Evolutionary conservation across 176 grass and related monocot genomes (phyloP), one percentile per base, ranked within the genome.

Genomic region (Raddia distichophylla): DNA sequence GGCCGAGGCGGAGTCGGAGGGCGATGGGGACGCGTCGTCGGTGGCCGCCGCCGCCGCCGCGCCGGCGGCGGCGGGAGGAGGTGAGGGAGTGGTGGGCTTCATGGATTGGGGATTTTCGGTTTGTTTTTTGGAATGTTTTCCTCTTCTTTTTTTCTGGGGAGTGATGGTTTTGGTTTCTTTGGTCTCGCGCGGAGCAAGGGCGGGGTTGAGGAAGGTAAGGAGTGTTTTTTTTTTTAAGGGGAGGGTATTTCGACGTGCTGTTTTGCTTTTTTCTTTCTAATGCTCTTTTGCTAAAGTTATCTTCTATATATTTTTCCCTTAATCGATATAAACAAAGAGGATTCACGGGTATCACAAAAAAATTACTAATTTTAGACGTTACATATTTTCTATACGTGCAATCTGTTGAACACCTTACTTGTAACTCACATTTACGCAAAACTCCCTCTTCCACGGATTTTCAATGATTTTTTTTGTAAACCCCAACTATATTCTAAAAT

Each of bases 31-130:
- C 18, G 86, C 82, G 67, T 90, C 87, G 17, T 85, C 81, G 83
- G 79, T 74, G 67, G 77, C 70, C 43, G 60, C 74, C 58, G 75
- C 71, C 10, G 62, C 40, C 3, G 78, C 40, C 3, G 78, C 40
- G 13, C 53, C 56, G 47, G 67, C 47, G 44, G 80, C 71, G 27
- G 87, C 75, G 20, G 82, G 69, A 53, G 87, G 7, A 60, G 69
- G 77, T 53, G 78, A 32, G 50, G 77, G 70, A 64, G 87, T 57
- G 51, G 51, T 80, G 75, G 93, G 82, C 83, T 86, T 91, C 88
- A 90, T 90, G 67, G 88, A 86, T 90, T 90, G 83, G 88, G 88
- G 86, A 88, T 88, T 88, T 84, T 79, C 69, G 12, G 62, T 73
- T 87, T 67, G 35, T 55, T 82, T 87, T 32, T 51, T 48, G 27